Percentiles rank a stretch among this genome's conserved stretches.
phyloP scores from a whole-genome alignment of 306 rosid species.

The Ochetophila trinervis region DNA sequence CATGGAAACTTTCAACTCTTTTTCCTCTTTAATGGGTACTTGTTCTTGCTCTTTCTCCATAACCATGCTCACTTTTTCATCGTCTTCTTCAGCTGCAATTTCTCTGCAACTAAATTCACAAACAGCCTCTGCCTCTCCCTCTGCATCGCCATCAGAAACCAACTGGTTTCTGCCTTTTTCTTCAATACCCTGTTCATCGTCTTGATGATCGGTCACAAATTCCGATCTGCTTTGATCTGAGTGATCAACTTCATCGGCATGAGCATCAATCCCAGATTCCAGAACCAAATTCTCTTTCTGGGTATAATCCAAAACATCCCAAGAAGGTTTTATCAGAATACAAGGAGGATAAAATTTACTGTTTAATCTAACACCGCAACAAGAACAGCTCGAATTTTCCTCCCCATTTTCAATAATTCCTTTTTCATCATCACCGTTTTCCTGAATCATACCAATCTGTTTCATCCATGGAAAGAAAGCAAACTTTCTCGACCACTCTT shows the following conservation, averaged over 20 bases:
- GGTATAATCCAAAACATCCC: constrained; percentile 52
- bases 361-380: constrained; percentile 64
- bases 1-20: constrained; percentile 14
- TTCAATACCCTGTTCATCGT: constrained; percentile 34
- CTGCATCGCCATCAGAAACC: constrained; percentile 47
- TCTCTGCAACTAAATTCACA: constrained; percentile 47
- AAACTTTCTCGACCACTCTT: constrained; percentile 46
- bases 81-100: constrained; percentile 23
- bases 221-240: constrained; percentile 59
- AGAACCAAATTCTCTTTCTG: constrained; percentile 45
- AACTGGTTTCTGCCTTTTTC: constrained; percentile 40
- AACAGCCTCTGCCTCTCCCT: constrained; percentile 44
- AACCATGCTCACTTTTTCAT: constrained; percentile 30
- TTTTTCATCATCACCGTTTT: constrained; percentile 22
- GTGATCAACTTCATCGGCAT: constrained; percentile 37
- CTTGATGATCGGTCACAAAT: constrained; percentile 32
- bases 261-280: constrained; percentile 37
- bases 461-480: constrained; percentile 72
- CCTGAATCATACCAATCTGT: constrained; percentile 46
- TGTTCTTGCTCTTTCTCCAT: constrained; percentile 36
- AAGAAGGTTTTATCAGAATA: constrained; percentile 60
- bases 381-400: constrained; percentile 55
- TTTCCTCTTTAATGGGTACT: constrained; percentile 33
- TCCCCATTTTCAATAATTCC: constrained; percentile 36
- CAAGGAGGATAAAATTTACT: constrained; percentile 61